Conservation (phyloP, 768 basidiomycete genomes). For the Russula abietina region DNA sequence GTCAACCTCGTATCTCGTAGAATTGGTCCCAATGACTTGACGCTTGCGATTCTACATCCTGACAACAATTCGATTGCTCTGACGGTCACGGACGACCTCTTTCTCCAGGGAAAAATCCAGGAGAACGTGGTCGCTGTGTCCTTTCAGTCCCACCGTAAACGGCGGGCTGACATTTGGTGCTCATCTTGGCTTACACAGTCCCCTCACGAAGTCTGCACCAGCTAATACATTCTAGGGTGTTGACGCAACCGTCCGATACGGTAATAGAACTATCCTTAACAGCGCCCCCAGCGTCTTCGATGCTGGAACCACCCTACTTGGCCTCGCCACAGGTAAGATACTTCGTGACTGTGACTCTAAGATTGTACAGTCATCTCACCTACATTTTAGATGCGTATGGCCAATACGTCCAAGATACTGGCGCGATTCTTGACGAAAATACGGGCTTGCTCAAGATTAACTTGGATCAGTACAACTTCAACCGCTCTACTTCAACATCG, state of each 20-base stretch:
- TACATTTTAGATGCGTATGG: conserved; percentile 29
- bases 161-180: conserved; percentile 37
- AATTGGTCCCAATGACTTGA: conserved; percentile 55
- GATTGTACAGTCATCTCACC: conserved; percentile 22
- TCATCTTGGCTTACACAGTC: conserved; percentile 21
- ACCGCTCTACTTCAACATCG: conserved; percentile 33
- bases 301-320: conserved; percentile 35
- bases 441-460: conserved; percentile 33
- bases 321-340: conserved; percentile 30
- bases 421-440: conserved; percentile 29
- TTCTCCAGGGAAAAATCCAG: conserved; percentile 29
- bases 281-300: conserved; percentile 34
- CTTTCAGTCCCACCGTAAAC: conserved; percentile 30
- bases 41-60: conserved; percentile 36
- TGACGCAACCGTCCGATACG: conserved; percentile 26
- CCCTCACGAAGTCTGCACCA: conserved; percentile 31
- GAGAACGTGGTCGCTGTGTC: conserved; percentile 30
- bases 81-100: conserved; percentile 46
- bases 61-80: conserved; percentile 33
- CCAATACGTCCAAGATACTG: conserved; percentile 31
- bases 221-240: conserved; percentile 32
- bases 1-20: conserved; percentile 31
- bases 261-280: conserved; percentile 28
- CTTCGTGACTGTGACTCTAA: neutral
- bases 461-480: conserved; percentile 29